A percentile compares a stretch with the other conserved stretches of the same genome.
These are phyloP conservation scores for Thermothelomyces thermophilus DNA, from an alignment of 2,329 filamentous ascomycete genomes.

Conservation along the genomic window DNA sequence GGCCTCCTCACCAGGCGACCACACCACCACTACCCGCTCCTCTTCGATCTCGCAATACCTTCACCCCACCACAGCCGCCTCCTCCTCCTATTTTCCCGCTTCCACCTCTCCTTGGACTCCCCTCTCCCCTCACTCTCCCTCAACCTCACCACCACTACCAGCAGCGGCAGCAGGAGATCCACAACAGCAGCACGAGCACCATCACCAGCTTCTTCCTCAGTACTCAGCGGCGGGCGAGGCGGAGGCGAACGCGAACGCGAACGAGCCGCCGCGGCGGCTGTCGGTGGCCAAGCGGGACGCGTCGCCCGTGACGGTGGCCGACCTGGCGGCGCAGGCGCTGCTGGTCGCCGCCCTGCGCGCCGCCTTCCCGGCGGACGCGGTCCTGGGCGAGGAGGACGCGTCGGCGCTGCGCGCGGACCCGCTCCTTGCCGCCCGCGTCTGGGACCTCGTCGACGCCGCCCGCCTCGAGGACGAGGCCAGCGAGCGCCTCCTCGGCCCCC, in stretches of 20 bases:
- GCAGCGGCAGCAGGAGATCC: too few species aligned
- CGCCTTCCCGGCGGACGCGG: slow-evolving; percentile 84
- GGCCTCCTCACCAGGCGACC: background rate
- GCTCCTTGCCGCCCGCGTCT: slow-evolving; percentile 67
- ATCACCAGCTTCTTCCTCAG: too few species aligned
- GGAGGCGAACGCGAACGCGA: background rate
- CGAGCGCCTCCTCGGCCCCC: slow-evolving; percentile 52
- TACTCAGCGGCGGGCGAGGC: background rate
- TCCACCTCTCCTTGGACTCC: background rate
- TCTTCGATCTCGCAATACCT: background rate
- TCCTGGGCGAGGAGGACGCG: slow-evolving; percentile 94
- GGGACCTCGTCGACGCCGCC: slow-evolving; percentile 55
- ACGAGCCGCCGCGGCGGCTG: background rate
- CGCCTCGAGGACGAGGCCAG: slow-evolving; percentile 51
- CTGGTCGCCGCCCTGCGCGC: slow-evolving; percentile 86
- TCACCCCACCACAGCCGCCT: background rate
- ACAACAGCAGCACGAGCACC: too few species aligned
- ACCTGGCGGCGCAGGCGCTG: slow-evolving; percentile 94
- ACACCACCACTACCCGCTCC: background rate
- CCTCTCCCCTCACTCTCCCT: too few species aligned
- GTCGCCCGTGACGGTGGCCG: slow-evolving; percentile 93
- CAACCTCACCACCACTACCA: background rate
- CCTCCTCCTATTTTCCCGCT: background rate
- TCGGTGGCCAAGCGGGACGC: slow-evolving; percentile 72
- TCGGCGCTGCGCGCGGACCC: slow-evolving; percentile 67